Conservation (phyloP, 23 red algal genomes). For the Pyropia haitanensis region DNA sequence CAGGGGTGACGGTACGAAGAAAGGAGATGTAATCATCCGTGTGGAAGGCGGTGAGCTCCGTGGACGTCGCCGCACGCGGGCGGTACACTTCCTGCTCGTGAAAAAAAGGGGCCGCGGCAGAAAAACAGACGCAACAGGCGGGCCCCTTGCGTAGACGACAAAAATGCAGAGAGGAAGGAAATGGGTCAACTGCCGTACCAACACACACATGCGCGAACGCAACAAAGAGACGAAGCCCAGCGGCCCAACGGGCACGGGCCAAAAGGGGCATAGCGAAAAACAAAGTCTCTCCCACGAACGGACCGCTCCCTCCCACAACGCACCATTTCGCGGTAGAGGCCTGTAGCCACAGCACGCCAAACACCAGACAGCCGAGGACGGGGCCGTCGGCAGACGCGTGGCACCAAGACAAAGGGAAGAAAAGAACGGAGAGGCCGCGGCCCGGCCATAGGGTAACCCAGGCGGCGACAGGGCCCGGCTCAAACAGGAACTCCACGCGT, state of each 20-base stretch:
- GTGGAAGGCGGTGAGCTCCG: constrained; percentile 90
- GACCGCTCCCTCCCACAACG: background rate
- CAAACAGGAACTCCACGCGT: too few relatives aligned
- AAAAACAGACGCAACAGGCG: background rate
- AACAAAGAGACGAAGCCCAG: background rate
- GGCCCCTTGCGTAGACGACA: background rate
- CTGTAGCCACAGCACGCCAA: constrained; percentile 1
- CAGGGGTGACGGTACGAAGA: constrained; percentile 67
- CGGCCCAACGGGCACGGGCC: too few relatives aligned
- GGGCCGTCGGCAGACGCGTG: too few relatives aligned
- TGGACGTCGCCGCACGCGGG: constrained; percentile 64
- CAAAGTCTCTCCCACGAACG: background rate
- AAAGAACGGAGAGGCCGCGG: too few relatives aligned
- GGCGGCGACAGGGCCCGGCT: too few relatives aligned
- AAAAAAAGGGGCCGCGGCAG: background rate
- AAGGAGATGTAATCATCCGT: constrained; percentile 89
- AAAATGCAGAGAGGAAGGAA: background rate
- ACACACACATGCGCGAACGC: background rate
- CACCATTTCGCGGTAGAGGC: constrained; percentile 65
- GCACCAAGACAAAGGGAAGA: too few relatives aligned
- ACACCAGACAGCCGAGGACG: too few relatives aligned
- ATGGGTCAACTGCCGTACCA: background rate
- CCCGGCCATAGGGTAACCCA: too few relatives aligned
- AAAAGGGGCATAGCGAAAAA: background rate
- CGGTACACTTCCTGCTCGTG: constrained; percentile 70